Conservation (phyloP, 2,329 filamentous ascomycete genomes). For the Elsinoe necatrix region DNA sequence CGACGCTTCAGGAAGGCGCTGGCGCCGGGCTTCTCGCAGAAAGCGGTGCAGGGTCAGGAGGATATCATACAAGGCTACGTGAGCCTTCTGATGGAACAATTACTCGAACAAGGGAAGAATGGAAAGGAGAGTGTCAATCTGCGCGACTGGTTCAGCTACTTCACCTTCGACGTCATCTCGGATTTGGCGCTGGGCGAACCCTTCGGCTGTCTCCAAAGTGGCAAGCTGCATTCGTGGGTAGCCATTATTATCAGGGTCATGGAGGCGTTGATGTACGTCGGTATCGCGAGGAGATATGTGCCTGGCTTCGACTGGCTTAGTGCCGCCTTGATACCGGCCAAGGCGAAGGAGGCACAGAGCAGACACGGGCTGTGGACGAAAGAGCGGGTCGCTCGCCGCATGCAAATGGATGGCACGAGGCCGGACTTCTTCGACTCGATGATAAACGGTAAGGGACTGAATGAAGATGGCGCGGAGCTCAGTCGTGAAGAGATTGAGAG, state of each 20-base stretch:
- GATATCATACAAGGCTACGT: constrained; percentile 34
- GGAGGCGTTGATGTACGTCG: background rate
- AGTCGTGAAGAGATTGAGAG: background rate
- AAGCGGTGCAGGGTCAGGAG: constrained; percentile 34
- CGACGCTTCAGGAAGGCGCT: constrained; percentile 32
- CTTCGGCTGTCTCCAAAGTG: constrained; percentile 25
- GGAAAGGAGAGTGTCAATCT: constrained; percentile 23
- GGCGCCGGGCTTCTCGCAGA: constrained; percentile 34
- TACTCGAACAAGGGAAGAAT: constrained; percentile 27
- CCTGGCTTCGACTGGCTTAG: background rate
- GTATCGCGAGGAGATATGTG: background rate
- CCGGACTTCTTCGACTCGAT: background rate
- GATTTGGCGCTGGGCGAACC: constrained; percentile 27
- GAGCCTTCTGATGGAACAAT: constrained; percentile 32
- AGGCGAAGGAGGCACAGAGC: background rate
- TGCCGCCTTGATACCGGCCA: no score
- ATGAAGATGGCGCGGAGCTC: background rate
- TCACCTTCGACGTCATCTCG: constrained; percentile 24
- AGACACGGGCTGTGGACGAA: background rate
- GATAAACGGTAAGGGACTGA: background rate
- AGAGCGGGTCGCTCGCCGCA: background rate
- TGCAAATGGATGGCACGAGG: background rate
- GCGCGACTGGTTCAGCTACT: constrained; percentile 25
- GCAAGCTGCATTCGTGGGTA: background rate
- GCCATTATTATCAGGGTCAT: constrained; percentile 13